These are phyloP conservation scores for Craterostigma plantagineum DNA, from an alignment of 257 asterid genomes.

Conservation along the genomic window DNA sequence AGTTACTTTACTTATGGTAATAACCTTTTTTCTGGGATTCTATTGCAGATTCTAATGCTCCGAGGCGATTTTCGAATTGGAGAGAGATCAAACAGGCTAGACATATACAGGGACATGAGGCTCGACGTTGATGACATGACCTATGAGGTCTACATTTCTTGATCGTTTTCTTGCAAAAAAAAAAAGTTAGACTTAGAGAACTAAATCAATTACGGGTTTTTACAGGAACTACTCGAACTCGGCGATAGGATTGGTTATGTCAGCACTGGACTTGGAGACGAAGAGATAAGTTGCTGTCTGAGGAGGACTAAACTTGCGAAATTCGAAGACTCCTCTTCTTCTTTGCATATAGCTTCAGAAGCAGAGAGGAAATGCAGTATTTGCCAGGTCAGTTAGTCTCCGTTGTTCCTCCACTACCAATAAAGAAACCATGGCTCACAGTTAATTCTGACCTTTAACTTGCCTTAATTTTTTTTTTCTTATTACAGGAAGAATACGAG, in stretches of 20 bases:
- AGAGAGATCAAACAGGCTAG: conserved; percentile 1
- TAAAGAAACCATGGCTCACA: background rate
- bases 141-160: conserved; percentile 26
- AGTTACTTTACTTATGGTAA: no score
- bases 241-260: conserved; percentile 42
- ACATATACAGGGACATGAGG: conserved; percentile 29
- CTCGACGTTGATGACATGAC: conserved; percentile 36
- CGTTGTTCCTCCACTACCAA: background rate
- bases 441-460: background rate
- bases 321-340: conserved; percentile 8
- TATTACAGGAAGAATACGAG: conserved; percentile 26
- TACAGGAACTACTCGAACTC: conserved; percentile 43
- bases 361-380: conserved; percentile 41
- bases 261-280: conserved; percentile 34
- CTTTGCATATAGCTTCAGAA: conserved; percentile 8
- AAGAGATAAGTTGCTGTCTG: conserved; percentile 23
- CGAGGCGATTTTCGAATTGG: no score
- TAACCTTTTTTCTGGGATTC: no score
- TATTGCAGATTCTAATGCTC: no score
- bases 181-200: background rate
- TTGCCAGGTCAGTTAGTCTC: conserved; percentile 52
- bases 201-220: background rate
- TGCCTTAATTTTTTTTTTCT: background rate
- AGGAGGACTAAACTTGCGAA: conserved; percentile 13
- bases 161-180: no score